Base-by-base conservation (phyloP, 768 basidiomycete species). In the Leucosporidium creatinivorum region DNA sequence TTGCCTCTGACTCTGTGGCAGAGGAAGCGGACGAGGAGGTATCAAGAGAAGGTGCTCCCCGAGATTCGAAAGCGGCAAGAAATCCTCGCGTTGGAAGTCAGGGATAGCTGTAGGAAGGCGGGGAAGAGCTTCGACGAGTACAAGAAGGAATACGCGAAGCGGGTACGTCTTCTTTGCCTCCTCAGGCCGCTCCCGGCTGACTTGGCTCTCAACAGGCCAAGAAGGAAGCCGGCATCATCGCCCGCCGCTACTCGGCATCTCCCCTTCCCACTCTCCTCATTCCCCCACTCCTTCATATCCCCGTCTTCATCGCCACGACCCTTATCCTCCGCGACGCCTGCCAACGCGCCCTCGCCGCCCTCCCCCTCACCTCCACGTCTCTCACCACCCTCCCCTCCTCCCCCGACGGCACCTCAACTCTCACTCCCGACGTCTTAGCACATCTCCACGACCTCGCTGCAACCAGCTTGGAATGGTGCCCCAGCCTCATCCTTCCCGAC, bases 1-100 rank as follows among this genome's bases (percentile, higher is more conserved):
- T 67, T 80, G 1, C 79, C 79, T 1, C 60, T 76, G 47, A 76
- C 76, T 10, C 33, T 78, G 17, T 80, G 79, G 79, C 77, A 79
- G 60, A 66, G 78, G 15, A 33, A 59, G 19, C 61, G 78, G 21
- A 69, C 74, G 10, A 52, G 68, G 19, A 58, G 73, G 44, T 72
- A 75, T 4, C 62, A 67, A n/a, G 74, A 75, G 33, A 49, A 76
- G 13, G 79, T 79, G 17, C 48, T 68, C 21, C 79, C 79, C 2
- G 66, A 72, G 33, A 69, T 79, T 62, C 71, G 72, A 61, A 49
- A 51, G n/a, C 59, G 73, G 52, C 78, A 77, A 65, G 69, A 52
- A 19, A 25, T 49, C 28, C 47, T 78, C 33, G 77, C 77, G 13
- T 61, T 73, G n/a, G 23, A 63, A 36, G 62, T 78, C 1, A 67